Conservation (phyloP, 352 stramenopile species). For the Pythium phragmitis region DNA sequence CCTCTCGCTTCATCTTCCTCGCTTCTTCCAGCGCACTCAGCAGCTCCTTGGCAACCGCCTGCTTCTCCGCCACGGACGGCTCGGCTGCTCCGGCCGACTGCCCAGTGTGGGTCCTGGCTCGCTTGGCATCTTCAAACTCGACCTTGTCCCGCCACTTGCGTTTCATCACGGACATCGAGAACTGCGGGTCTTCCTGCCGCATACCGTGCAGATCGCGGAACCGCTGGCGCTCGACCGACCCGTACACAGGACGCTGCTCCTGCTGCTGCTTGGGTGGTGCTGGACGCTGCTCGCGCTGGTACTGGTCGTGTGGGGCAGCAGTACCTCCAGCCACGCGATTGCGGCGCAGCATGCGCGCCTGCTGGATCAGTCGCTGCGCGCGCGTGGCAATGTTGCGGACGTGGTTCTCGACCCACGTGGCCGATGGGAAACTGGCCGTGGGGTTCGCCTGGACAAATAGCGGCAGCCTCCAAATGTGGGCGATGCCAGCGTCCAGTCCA, state of each 20-base stretch:
- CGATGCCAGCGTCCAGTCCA: slow-evolving; percentile 70
- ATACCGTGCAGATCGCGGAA: slow-evolving; percentile 64
- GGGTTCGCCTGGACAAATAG: slow-evolving; percentile 53
- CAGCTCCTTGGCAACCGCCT: slow-evolving; percentile 11
- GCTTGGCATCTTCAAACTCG: background rate
- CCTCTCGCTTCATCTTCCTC: slow-evolving; percentile 30
- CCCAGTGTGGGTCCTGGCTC: background rate
- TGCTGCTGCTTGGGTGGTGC: background rate
- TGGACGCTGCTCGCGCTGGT: background rate
- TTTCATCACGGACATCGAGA: slow-evolving; percentile 34
- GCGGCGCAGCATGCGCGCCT: background rate
- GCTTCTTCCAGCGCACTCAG: slow-evolving; percentile 13
- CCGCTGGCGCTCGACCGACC: slow-evolving; percentile 41
- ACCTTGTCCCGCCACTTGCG: slow-evolving; percentile 48
- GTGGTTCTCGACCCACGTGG: slow-evolving; percentile 81
- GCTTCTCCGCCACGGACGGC: background rate
- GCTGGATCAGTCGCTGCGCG: slow-evolving; percentile 2
- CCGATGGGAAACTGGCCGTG: slow-evolving; percentile 42
- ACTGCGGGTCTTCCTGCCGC: slow-evolving; percentile 61
- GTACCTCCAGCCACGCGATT: background rate
- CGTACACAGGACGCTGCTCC: background rate
- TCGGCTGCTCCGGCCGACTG: background rate
- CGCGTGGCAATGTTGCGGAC: slow-evolving; percentile 23
- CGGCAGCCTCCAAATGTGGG: slow-evolving; percentile 65
- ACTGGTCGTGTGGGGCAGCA: background rate